These are phyloP conservation scores for Agapanthus africanus DNA, from an alignment of 106 monocot genomes.

Conservation along the genomic window DNA sequence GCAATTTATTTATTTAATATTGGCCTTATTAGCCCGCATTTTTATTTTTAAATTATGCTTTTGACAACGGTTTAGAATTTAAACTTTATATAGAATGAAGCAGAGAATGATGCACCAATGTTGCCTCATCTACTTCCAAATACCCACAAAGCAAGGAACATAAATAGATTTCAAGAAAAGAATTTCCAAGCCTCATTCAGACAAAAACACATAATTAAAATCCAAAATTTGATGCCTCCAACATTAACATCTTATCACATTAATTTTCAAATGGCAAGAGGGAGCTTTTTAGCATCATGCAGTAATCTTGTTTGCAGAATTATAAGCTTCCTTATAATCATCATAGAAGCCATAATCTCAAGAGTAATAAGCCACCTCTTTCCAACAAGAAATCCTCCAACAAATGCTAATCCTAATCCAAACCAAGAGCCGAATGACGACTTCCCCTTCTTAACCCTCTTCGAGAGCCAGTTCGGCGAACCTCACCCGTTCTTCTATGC, in stretches of 20 bases:
- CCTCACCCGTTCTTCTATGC: conserved; percentile 42
- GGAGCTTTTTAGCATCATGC: conserved; percentile 11
- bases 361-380: conserved; percentile 8
- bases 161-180: not conserved
- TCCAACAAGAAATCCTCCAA: not conserved
- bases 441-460: conserved; percentile 8
- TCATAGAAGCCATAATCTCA: conserved; percentile 21
- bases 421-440: not conserved
- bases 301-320: conserved; percentile 9
- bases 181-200: not conserved
- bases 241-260: not conserved
- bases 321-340: conserved; percentile 16
- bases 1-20: no score
- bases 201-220: not conserved
- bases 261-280: not conserved
- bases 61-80: no score
- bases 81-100: no score
- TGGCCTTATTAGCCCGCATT: no score
- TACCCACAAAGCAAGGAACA: not conserved
- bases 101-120: no score
- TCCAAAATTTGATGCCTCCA: not conserved
- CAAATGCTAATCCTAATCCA: not conserved
- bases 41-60: no score
- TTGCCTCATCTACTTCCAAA: no score
- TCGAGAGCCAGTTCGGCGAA: no score